These are phyloP conservation scores for Corylus avellana DNA, from an alignment of 306 rosid species.

Conservation along the genomic window DNA sequence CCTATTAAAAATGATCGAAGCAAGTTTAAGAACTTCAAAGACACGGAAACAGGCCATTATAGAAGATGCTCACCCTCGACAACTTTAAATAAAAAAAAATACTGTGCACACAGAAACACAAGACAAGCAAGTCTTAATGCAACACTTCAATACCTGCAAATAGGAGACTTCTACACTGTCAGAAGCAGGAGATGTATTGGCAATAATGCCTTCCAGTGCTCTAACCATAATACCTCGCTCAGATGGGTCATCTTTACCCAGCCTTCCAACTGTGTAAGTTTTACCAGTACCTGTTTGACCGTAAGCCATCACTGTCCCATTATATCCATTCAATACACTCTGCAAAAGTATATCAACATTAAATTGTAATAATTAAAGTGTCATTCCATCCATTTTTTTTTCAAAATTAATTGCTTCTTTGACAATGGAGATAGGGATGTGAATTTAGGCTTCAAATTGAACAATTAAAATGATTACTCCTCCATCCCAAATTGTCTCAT, in stretches of 20 bases:
- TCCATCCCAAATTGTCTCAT: neutral
- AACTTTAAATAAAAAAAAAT: neutral
- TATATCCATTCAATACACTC: slow-evolving; percentile 72
- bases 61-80: neutral
- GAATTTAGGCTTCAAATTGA: neutral
- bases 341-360: slow-evolving; percentile 39
- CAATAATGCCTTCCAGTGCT: slow-evolving; percentile 64
- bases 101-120: neutral
- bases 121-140: neutral
- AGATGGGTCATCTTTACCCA: slow-evolving; percentile 60
- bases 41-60: neutral
- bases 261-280: slow-evolving; percentile 65
- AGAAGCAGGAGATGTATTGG: slow-evolving; percentile 39
- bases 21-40: neutral
- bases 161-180: slow-evolving; percentile 64
- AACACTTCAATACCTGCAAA: slow-evolving; percentile 50
- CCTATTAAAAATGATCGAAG: neutral
- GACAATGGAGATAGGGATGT: neutral
- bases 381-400: neutral
- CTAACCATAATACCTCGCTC: slow-evolving; percentile 72
- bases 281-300: slow-evolving; percentile 84
- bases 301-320: slow-evolving; percentile 78
- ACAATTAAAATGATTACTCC: neutral
- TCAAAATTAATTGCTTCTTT: neutral
- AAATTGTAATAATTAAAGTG: slow-evolving; percentile 6